Evolutionary conservation across 225 moss, liverwort and hornwort genomes (phyloP), one percentile per base, ranked within the genome.

Genomic region (Physcomitrellopsis africana): DNA sequence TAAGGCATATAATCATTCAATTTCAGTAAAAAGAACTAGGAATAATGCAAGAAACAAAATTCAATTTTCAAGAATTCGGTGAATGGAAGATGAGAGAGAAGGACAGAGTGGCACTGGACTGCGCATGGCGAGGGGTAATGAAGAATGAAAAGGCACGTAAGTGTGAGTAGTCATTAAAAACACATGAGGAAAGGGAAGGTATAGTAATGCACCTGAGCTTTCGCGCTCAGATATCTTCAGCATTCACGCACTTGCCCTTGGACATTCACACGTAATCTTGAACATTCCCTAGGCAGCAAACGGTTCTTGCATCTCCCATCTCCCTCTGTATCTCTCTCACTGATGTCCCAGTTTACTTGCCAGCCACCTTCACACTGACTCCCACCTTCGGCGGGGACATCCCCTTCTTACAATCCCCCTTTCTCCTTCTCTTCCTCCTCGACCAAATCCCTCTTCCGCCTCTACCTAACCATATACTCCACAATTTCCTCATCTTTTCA

Each of bases 121-220:
- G 27, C 45, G 5, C 14, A 3, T 58, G 70, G 60, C 51, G 51
- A 76, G 43, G 64, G 73, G 63, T 27, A 51, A 60, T 69, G 66
- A 80, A 67, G 73, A 80, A 81, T 78, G 78, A 75, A 84, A 84
- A 84, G 78, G 81, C 72, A 72, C 58, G 59, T 62, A 56, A 79
- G 49, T 67, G 65, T 32, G 67, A 56, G 52, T 61, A 22, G 47
- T 46, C 65, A 10, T 67, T 53, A 52, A 46, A 60, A 45, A 57
- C 20, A 53, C 37, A 60, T 15, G 47, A 52, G 27, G n/a, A 65
- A 42, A 43, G 68, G 46, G 59, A 54, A 56, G 68, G 55, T 61
- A 76, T 60, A 49, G 52, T 32, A 74, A 65, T 55, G 67, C 71
- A 78, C 84, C 81, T 84, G 72, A 81, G 81, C 84, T 81, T 84